Conservation (phyloP, 2,329 filamentous ascomycete species). For the Nothophoma quercina region DNA sequence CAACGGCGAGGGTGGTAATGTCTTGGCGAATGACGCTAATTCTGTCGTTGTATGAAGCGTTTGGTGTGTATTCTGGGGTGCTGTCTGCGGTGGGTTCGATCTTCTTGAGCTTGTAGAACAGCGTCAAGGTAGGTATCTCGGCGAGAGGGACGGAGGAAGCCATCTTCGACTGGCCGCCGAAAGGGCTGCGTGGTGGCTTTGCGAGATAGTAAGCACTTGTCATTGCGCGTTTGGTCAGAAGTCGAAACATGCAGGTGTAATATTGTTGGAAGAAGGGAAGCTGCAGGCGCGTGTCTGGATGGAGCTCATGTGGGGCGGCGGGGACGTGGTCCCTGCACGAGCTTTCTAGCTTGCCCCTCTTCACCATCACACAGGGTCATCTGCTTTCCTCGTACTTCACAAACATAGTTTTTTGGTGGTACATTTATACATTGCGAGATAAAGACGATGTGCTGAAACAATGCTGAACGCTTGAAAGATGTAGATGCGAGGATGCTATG, state of each 20-base stretch:
- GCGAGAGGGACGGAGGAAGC: slow-evolving; percentile 44
- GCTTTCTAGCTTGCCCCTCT: background rate
- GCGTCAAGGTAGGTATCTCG: slow-evolving; percentile 68
- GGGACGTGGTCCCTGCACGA: slow-evolving; percentile 5
- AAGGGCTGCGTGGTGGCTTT: slow-evolving; percentile 18
- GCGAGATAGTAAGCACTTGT: slow-evolving; percentile 36
- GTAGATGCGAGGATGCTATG: too few species aligned
- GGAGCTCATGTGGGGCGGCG: slow-evolving; percentile 2
- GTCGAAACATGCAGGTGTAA: slow-evolving; percentile 6
- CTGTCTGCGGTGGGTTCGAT: slow-evolving; percentile 48
- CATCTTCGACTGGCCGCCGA: slow-evolving; percentile 28
- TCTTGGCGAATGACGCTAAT: slow-evolving; percentile 76
- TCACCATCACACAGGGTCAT: background rate
- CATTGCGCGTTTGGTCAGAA: slow-evolving; percentile 16
- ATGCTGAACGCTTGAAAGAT: too few species aligned
- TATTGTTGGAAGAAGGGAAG: background rate
- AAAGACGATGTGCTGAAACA: too few species aligned
- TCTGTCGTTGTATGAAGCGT: slow-evolving; percentile 64
- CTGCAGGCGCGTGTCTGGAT: background rate
- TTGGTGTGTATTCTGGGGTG: slow-evolving; percentile 25
- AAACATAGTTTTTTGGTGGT: too few species aligned
- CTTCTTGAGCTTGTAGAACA: slow-evolving; percentile 69
- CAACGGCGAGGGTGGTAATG: slow-evolving; percentile 79
- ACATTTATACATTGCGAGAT: too few species aligned
- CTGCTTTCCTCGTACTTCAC: too few species aligned